Evolutionary conservation across 1,139 yeast species (phyloP).

Genomic region (Scheffersomyces segobiensis): DNA sequence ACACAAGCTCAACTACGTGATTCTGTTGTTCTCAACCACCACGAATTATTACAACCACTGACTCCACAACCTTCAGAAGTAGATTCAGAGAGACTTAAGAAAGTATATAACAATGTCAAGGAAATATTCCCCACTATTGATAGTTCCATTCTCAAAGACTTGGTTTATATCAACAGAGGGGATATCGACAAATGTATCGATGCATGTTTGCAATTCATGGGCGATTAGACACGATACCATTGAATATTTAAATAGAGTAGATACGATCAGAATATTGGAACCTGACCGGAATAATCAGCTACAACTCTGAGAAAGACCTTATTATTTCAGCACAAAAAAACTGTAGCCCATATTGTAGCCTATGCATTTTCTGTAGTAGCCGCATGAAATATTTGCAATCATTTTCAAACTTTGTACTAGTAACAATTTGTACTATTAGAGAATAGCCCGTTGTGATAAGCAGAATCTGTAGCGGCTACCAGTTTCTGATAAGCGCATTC

Average conservation of each 20-base stretch:
- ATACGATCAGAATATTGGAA: background rate
- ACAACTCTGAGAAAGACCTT: no score
- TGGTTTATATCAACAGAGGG: slow-evolving; percentile 65
- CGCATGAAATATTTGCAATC: background rate
- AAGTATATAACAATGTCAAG: slow-evolving; percentile 44
- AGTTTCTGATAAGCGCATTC: background rate
- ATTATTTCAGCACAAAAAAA: background rate
- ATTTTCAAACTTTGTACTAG: background rate
- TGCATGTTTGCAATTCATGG: slow-evolving; percentile 45
- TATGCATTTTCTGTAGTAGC: background rate
- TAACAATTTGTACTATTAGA: background rate
- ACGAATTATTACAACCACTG: slow-evolving; percentile 5
- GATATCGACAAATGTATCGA: slow-evolving; percentile 78
- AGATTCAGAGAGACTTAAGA: slow-evolving; percentile 16
- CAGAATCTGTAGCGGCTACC: background rate
- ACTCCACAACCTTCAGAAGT: background rate
- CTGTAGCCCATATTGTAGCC: background rate
- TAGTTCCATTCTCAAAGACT: slow-evolving; percentile 65
- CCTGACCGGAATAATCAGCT: no score
- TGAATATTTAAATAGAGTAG: background rate
- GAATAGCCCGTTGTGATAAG: background rate
- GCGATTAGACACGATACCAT: slow-evolving; percentile 4
- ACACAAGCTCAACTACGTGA: slow-evolving; percentile 4
- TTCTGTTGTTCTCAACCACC: slow-evolving; percentile 7
- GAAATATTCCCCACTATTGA: slow-evolving; percentile 82